A percentile compares a stretch with the other conserved stretches of the same genome.
phyloP scores from a whole-genome alignment of 2,329 filamentous ascomycete genomes.

The Fusarium sp. region DNA sequence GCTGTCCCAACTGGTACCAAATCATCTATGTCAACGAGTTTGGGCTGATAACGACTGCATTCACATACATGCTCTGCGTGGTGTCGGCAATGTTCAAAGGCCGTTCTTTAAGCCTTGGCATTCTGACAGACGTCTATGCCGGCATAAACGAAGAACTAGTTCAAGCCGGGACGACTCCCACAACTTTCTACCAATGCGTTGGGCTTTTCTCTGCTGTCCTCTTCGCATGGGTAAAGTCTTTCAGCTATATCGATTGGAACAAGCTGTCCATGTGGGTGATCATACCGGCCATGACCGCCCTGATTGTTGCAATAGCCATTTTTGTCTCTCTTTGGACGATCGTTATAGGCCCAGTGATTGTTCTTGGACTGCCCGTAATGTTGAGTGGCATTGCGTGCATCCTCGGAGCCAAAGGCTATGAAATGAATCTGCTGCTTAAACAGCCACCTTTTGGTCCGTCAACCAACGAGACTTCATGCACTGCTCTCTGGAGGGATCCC shows the following conservation, averaged over 20 bases:
- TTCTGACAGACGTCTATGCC: background rate
- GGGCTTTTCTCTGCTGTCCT: background rate
- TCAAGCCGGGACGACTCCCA: background rate
- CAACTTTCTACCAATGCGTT: background rate
- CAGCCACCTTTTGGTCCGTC: conserved; percentile 9
- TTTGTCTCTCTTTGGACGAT: background rate
- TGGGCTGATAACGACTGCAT: background rate
- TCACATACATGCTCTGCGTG: background rate
- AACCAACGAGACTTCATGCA: background rate
- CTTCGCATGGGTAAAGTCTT: accelerated
- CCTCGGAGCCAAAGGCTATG: background rate
- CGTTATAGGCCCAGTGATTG: accelerated
- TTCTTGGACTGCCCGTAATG: background rate
- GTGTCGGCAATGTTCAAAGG: conserved; percentile 9
- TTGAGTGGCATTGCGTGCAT: background rate
- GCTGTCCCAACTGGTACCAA: conserved; percentile 16
- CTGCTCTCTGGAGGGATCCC: conserved; percentile 22
- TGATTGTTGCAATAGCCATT: accelerated
- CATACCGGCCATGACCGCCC: background rate
- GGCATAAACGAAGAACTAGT: accelerated
- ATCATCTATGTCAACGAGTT: background rate
- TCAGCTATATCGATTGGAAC: accelerated
- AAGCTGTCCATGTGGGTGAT: background rate
- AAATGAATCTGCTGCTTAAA: background rate
- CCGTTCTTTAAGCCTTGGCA: background rate